Conservation (phyloP, 2,329 filamentous ascomycete species). For the Fusarium vanettenii region DNA sequence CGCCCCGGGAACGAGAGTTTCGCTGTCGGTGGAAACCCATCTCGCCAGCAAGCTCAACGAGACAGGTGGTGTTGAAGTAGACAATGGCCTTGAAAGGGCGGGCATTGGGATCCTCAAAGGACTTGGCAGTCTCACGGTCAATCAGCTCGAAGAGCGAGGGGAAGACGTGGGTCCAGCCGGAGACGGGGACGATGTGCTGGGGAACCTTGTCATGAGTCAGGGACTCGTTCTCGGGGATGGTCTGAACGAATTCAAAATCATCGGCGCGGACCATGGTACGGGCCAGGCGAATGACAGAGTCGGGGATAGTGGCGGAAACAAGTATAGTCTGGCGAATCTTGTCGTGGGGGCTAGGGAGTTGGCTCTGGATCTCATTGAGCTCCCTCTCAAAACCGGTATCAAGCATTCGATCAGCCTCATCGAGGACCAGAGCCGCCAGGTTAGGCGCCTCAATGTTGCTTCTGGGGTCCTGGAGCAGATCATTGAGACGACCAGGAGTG, state of each 20-base stretch:
- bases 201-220: constrained; percentile 88
- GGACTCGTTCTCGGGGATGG: constrained; percentile 82
- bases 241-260: constrained; percentile 90
- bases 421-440: constrained; percentile 92
- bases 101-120: constrained; percentile 51
- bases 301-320: constrained; percentile 93
- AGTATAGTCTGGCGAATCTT: constrained; percentile 89
- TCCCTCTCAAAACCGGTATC: constrained; percentile 87
- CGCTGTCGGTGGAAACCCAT: constrained; percentile 57
- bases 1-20: constrained; percentile 53
- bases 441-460: constrained; percentile 77
- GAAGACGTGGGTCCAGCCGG: constrained; percentile 79
- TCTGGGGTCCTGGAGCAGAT: constrained; percentile 76
- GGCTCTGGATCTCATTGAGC: constrained; percentile 68
- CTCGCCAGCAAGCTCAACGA: constrained; percentile 73
- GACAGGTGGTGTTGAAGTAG: constrained; percentile 84
- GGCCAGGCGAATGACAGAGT: constrained; percentile 83
- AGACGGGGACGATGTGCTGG: constrained; percentile 77
- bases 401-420: constrained; percentile 98
- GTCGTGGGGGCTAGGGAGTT: constrained; percentile 71
- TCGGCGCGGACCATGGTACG: constrained; percentile 79
- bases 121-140: constrained; percentile 65
- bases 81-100: constrained; percentile 94
- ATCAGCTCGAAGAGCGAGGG: constrained; percentile 83
- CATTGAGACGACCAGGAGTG: constrained; percentile 88